Evolutionary conservation across 768 basidiomycete genomes (phyloP).

Genomic region (Pulveroboletus sp.): DNA sequence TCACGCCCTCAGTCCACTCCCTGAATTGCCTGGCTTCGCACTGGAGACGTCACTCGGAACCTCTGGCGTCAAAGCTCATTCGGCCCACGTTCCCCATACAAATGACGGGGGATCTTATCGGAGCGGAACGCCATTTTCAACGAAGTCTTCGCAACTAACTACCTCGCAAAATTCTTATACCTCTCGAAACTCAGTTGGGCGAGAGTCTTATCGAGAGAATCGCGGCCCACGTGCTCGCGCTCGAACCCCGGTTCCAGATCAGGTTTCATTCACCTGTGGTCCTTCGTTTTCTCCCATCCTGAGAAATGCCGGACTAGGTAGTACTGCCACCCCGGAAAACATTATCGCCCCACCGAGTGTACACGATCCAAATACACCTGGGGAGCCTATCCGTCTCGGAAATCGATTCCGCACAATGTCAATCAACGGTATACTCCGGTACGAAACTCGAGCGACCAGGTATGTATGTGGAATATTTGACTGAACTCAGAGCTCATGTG

Average conservation of each 20-base stretch:
- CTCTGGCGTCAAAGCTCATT: neutral
- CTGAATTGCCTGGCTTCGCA: neutral
- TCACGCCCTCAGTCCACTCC: conserved; percentile 1
- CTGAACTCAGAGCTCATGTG: neutral
- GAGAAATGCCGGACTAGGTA: neutral
- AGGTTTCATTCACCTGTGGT: neutral
- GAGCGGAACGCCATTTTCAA: conserved; percentile 7
- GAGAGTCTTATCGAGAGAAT: conserved; percentile 20
- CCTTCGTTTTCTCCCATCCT: neutral
- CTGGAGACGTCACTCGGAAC: neutral
- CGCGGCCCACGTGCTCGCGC: conserved; percentile 11
- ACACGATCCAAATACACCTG: conserved; percentile 9
- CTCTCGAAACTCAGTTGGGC: conserved; percentile 18
- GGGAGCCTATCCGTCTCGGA: neutral
- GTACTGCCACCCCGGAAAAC: neutral
- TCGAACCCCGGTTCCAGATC: conserved; percentile 6
- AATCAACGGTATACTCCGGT: conserved; percentile 4
- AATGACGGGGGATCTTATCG: neutral
- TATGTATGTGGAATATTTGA: neutral
- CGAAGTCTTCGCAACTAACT: conserved; percentile 13
- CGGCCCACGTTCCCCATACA: neutral
- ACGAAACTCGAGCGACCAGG: conserved; percentile 8
- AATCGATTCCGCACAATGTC: conserved; percentile 16
- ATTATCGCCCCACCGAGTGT: conserved; percentile 4
- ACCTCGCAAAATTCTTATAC: conserved; percentile 11